phyloP scores from a whole-genome alignment of 768 basidiomycete species.

The Termitomyces heimii region DNA sequence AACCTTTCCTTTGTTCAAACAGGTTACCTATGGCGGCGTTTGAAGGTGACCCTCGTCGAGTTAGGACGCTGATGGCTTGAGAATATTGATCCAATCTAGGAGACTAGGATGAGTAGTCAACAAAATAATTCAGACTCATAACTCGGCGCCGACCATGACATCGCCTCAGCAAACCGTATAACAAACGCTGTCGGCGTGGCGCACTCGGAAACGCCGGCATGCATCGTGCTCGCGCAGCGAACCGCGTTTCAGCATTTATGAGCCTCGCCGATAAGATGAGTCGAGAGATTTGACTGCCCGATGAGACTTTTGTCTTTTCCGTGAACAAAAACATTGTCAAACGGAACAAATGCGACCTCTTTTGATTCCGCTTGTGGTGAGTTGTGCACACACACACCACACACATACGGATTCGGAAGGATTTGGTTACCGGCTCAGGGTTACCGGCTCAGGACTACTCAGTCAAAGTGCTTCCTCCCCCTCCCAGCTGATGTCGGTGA shows the following conservation, averaged over 20 bases:
- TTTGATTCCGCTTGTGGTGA: not conserved
- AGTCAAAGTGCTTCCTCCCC: too few relatives aligned
- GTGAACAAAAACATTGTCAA: not conserved
- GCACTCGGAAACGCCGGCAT: not conserved
- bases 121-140: not conserved
- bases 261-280: not conserved
- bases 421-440: not conserved
- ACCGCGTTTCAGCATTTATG: not conserved
- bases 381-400: too few relatives aligned
- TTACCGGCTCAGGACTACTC: too few relatives aligned
- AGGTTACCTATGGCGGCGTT: not conserved
- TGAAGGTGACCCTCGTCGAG: not conserved
- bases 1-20: not conserved
- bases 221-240: not conserved
- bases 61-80: not conserved
- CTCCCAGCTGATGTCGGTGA: not conserved
- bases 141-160: too few relatives aligned
- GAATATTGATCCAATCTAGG: not conserved
- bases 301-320: not conserved
- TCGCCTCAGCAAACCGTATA: not conserved
- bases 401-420: not conserved
- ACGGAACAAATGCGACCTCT: not conserved
- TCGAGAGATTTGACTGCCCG: not conserved
- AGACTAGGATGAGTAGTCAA: not conserved
- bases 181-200: not conserved